Evolutionary conservation across 495 filamentous ascomycete species (phyloP).

Genomic region (Sporormia fimetaria): DNA sequence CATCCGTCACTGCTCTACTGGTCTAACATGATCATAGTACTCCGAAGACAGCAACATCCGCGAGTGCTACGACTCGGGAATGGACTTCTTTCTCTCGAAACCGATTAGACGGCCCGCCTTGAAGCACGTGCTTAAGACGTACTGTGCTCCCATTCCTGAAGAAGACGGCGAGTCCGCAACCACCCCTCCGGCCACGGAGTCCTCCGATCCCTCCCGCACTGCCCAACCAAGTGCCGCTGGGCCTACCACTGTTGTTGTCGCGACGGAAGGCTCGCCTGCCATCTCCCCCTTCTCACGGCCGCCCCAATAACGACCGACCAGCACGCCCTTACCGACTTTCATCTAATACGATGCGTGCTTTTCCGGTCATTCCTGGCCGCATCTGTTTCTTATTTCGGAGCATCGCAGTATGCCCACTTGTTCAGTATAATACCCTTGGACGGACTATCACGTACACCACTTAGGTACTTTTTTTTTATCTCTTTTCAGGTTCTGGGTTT

Average conservation of each 20-base stretch:
- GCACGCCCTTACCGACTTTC: neutral
- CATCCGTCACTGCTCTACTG: too few species aligned
- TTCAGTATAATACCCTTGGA: too few species aligned
- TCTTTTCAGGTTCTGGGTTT: too few species aligned
- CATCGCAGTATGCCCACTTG: too few species aligned
- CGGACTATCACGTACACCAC: too few species aligned
- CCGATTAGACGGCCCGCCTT: conserved; percentile 73
- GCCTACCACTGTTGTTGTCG: neutral
- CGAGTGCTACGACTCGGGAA: conserved; percentile 36
- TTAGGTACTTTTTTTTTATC: too few species aligned
- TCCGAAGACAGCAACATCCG: conserved; percentile 2
- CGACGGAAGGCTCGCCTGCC: conserved; percentile 8
- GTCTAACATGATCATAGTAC: conserved; percentile 41
- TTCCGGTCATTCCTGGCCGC: too few species aligned
- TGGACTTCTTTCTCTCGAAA: conserved; percentile 50
- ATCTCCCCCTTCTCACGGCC: conserved; percentile 20
- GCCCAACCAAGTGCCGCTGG: neutral
- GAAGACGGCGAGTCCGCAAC: conserved; percentile 26
- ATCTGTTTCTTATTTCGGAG: too few species aligned
- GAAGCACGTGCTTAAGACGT: conserved; percentile 69
- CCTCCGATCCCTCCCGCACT: conserved; percentile 4
- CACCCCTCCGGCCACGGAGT: conserved; percentile 1
- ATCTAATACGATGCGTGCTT: too few species aligned
- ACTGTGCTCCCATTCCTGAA: conserved; percentile 45
- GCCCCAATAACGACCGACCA: neutral